These are phyloP conservation scores for Eucalyptus curtisii DNA, from an alignment of 345 rosid species.

Conservation along the genomic window DNA sequence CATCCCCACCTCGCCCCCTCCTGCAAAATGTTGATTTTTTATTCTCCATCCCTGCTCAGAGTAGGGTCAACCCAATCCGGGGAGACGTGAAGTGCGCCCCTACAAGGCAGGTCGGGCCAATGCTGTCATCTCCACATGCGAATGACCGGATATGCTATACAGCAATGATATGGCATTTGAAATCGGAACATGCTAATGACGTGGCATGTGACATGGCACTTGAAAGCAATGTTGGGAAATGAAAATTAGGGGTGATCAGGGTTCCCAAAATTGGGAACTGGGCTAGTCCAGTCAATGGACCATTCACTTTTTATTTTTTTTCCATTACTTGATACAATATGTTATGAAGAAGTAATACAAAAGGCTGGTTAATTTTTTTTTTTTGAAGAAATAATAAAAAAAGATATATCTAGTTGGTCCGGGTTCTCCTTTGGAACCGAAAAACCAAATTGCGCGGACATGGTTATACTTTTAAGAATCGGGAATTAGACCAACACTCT, in stretches of 20 bases:
- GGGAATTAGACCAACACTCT: no score
- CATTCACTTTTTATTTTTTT: no score
- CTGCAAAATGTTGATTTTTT: background rate
- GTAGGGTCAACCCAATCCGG: background rate
- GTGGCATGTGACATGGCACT: background rate
- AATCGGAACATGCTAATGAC: background rate
- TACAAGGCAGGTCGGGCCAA: background rate
- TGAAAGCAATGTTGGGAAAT: background rate
- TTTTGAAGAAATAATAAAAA: no score
- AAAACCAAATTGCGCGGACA: rapidly evolving
- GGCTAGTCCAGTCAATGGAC: no score
- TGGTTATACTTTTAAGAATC: rapidly evolving
- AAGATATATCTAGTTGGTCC: no score
- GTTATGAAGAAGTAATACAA: no score
- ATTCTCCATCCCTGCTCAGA: background rate
- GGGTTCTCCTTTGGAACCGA: rapidly evolving
- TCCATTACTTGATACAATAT: no score
- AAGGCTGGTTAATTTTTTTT: no score
- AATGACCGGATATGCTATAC: background rate
- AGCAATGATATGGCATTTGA: background rate
- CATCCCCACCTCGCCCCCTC: background rate
- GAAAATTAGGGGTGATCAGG: background rate
- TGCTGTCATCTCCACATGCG: background rate
- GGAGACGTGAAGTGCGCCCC: background rate
- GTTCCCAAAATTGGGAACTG: no score